Percentiles rank a stretch among this genome's conserved stretches.
These are phyloP conservation scores for Daedaleopsis sinensis DNA, from an alignment of 768 basidiomycete species.

Conservation along the genomic window DNA sequence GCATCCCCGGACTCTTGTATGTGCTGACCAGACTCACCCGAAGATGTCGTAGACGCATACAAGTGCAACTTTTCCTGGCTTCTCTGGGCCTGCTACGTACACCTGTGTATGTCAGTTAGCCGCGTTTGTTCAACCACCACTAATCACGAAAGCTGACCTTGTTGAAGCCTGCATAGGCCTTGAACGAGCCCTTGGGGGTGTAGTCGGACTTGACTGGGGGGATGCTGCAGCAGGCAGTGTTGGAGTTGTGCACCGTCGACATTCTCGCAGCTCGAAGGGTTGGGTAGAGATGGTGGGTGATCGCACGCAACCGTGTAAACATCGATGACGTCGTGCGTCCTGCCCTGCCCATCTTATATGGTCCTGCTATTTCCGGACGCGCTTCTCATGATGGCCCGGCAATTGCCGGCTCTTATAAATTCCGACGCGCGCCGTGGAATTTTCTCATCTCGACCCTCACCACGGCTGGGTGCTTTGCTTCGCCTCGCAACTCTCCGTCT, in stretches of 20 bases:
- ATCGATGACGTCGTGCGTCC: slow-evolving; percentile 24
- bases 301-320: slow-evolving; percentile 40
- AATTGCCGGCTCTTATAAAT: slow-evolving; percentile 4
- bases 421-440: neutral
- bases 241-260: slow-evolving; percentile 40
- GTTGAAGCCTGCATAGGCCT: slow-evolving; percentile 50
- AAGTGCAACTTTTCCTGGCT: slow-evolving; percentile 49
- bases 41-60: slow-evolving; percentile 68
- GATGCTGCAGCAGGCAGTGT: slow-evolving; percentile 53
- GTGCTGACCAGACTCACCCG: slow-evolving; percentile 39
- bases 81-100: slow-evolving; percentile 52
- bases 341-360: slow-evolving; percentile 3
- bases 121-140: neutral
- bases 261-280: slow-evolving; percentile 40
- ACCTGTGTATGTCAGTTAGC: too few species aligned
- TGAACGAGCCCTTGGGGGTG: slow-evolving; percentile 51
- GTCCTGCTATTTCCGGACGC: slow-evolving; percentile 5
- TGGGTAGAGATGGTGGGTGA: slow-evolving; percentile 42
- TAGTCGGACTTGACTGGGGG: slow-evolving; percentile 58
- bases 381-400: neutral
- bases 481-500: slow-evolving; percentile 60
- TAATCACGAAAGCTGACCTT: slow-evolving; percentile 30
- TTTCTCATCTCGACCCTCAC: slow-evolving; percentile 38
- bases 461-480: slow-evolving; percentile 38
- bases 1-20: neutral